A percentile compares a stretch with the other conserved stretches of the same genome.
phyloP scores from a whole-genome alignment of 208 protist species.

The Herpetomonas samuelpessoai region DNA sequence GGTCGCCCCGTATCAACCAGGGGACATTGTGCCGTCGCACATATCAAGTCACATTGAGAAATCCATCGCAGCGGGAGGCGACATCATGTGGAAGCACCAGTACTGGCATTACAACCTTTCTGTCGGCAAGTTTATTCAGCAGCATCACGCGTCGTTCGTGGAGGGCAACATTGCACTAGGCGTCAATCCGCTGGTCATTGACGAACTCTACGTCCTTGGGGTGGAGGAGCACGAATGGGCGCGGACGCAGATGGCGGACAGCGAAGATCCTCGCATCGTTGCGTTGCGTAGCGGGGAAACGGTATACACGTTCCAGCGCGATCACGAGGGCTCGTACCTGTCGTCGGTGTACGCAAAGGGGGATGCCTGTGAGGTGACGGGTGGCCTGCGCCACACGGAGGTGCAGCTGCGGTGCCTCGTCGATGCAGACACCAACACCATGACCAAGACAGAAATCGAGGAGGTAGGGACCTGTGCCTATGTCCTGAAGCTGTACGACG shows the following conservation, averaged over 20 bases:
- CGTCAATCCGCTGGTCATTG: neutral
- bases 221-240: neutral
- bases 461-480: constrained; percentile 48
- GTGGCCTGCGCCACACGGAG: constrained; percentile 17
- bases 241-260: neutral
- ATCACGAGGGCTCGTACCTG: constrained; percentile 13
- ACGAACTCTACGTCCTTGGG: neutral
- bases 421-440: neutral
- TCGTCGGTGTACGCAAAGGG: constrained; percentile 16
- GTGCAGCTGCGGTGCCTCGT: constrained; percentile 23
- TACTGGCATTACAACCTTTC: neutral
- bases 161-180: neutral
- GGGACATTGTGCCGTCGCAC: neutral
- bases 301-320: neutral
- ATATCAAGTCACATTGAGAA: constrained; percentile 2
- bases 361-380: constrained; percentile 18
- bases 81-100: constrained; percentile 4
- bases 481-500: constrained; percentile 19
- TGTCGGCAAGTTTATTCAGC: neutral
- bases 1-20: constrained; percentile 1
- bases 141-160: constrained; percentile 1
- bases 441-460: constrained; percentile 3
- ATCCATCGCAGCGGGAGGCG: neutral
- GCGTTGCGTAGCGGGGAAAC: neutral
- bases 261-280: neutral